Conservation (phyloP, 805 yeast species). For the Yarrowia deformans region DNA sequence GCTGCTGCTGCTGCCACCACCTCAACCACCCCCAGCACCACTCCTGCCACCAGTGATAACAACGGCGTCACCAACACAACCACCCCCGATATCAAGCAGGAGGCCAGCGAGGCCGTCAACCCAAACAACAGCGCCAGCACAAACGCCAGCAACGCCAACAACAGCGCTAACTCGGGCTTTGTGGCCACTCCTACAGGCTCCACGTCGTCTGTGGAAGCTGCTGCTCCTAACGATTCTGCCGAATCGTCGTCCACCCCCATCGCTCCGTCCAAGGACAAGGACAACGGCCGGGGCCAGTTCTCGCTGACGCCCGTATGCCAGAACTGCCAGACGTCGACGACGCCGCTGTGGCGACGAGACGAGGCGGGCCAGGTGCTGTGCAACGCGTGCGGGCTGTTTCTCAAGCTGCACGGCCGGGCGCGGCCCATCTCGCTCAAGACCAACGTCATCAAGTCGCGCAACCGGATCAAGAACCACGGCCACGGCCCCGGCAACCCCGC, state of each 20-base stretch:
- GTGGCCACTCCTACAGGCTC: neutral
- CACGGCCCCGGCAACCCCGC: slow-evolving; percentile 32
- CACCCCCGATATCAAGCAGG: neutral
- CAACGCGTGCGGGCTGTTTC: slow-evolving; percentile 90
- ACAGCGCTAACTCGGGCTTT: too few species aligned
- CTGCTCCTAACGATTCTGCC: neutral
- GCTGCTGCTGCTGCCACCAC: neutral
- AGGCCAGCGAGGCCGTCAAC: neutral
- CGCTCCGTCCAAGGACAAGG: slow-evolving; percentile 26
- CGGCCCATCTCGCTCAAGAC: slow-evolving; percentile 91
- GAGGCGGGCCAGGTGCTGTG: slow-evolving; percentile 90
- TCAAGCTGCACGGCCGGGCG: slow-evolving; percentile 90
- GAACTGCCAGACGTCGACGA: slow-evolving; percentile 89
- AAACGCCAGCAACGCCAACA: neutral
- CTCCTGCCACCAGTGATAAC: neutral
- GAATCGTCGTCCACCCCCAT: neutral
- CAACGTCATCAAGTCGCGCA: slow-evolving; percentile 89
- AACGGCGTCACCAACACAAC: neutral
- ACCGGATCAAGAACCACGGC: slow-evolving; percentile 64
- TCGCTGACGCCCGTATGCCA: slow-evolving; percentile 58
- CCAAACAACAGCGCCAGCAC: too few species aligned
- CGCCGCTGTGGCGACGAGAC: slow-evolving; percentile 95
- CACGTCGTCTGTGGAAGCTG: neutral
- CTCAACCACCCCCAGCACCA: neutral
- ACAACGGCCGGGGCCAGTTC: slow-evolving; percentile 23